phyloP scores from a whole-genome alignment of 2,329 filamentous ascomycete genomes.

The Incumbomyces delicatus region DNA sequence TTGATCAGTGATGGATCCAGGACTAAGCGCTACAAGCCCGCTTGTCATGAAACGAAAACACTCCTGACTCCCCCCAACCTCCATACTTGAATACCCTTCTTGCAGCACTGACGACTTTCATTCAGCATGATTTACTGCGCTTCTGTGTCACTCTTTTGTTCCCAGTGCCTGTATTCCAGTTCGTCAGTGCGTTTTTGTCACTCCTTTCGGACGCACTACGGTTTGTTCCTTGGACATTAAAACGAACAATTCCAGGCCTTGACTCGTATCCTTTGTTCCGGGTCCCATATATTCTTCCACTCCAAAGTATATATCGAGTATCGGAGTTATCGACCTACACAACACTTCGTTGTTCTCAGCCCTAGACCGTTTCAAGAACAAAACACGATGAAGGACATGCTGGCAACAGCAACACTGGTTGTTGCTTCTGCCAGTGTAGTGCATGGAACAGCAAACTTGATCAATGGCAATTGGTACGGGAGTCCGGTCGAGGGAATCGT shows the following conservation, averaged over 20 bases:
- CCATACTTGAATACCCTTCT: neutral
- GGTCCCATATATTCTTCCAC: no score
- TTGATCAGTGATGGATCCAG: no score
- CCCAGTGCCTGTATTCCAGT: neutral
- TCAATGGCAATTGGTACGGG: constrained; percentile 57
- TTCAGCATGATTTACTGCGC: neutral
- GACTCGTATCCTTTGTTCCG: no score
- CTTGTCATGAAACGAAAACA: no score
- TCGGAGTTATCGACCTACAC: no score
- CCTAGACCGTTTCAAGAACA: no score
- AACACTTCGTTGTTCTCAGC: no score
- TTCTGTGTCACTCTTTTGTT: neutral
- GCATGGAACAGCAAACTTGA: constrained; percentile 19
- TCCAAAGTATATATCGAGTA: no score
- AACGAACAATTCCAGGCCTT: no score
- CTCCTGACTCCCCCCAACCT: neutral
- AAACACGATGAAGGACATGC: constrained; percentile 1
- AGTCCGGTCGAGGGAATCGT: constrained; percentile 51
- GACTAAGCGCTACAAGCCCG: no score
- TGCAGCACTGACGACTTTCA: neutral
- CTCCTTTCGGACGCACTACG: neutral
- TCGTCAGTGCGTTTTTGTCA: neutral
- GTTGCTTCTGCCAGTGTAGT: constrained; percentile 17
- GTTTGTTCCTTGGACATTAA: no score
- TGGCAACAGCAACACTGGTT: constrained; percentile 4